Percentiles rank a stretch among this genome's conserved stretches.
These are phyloP conservation scores for Passiflora organensis DNA, from an alignment of 345 rosid species.

Conservation along the genomic window DNA sequence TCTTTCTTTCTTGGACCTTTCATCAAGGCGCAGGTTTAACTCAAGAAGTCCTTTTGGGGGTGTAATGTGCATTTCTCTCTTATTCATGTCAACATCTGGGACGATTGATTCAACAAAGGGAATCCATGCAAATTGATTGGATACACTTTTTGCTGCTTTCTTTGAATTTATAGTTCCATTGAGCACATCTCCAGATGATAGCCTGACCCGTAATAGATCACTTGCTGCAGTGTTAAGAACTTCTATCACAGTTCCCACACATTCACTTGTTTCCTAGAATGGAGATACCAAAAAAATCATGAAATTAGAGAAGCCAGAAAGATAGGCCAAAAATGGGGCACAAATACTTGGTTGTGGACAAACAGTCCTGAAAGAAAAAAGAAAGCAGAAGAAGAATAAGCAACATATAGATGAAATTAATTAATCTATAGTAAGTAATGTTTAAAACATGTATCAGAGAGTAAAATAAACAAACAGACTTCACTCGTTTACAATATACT, in stretches of 20 bases:
- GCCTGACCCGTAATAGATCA: conserved; percentile 77
- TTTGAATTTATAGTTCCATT: conserved; percentile 39
- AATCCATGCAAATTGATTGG: conserved; percentile 65
- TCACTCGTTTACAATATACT: no score
- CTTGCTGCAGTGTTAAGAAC: conserved; percentile 68
- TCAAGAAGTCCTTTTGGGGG: conserved; percentile 91
- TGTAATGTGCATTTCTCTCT: conserved; percentile 66
- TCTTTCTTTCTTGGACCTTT: conserved; percentile 85
- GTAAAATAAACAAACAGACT: no score
- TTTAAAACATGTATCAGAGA: no score
- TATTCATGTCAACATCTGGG: conserved; percentile 65
- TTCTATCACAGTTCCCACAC: conserved; percentile 72
- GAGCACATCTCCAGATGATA: conserved; percentile 28
- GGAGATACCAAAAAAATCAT: conserved; percentile 14
- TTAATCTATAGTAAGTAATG: no score
- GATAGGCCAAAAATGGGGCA: no score
- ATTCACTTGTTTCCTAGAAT: conserved; percentile 77
- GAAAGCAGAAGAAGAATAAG: not conserved
- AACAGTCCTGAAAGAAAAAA: not conserved
- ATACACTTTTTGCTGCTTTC: conserved; percentile 21
- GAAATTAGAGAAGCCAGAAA: not conserved
- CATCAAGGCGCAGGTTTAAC: conserved; percentile 61
- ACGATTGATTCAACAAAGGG: conserved; percentile 89
- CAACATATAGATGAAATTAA: no score
- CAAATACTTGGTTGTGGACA: not conserved